These are phyloP conservation scores for Puccinia coronata DNA, from an alignment of 1,284 basidiomycete species.

Conservation along the genomic window DNA sequence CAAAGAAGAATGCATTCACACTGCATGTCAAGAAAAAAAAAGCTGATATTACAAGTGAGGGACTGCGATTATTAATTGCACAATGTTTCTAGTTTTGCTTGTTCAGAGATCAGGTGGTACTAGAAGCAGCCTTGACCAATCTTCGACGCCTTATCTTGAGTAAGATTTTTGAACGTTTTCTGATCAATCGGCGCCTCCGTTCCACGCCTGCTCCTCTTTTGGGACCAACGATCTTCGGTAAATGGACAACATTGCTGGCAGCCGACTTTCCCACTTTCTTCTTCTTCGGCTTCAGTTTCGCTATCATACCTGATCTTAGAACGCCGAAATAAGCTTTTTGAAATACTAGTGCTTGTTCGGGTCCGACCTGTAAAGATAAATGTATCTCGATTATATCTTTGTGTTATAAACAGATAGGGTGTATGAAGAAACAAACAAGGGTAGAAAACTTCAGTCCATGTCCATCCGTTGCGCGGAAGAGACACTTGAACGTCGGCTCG, in stretches of 20 bases:
- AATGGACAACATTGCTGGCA: background rate
- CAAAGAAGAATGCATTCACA: too few relatives aligned
- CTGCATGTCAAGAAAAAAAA: too few relatives aligned
- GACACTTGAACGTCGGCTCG: conserved; percentile 10
- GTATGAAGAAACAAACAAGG: background rate
- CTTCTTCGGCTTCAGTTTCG: conserved; percentile 28
- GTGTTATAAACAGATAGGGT: background rate
- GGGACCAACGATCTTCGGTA: conserved; percentile 22
- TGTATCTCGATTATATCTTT: background rate
- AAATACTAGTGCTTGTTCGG: background rate
- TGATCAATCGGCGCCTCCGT: conserved; percentile 4
- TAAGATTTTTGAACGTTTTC: background rate
- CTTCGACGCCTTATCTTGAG: background rate
- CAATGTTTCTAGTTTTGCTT: too few relatives aligned
- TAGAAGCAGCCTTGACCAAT: background rate
- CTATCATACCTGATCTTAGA: background rate
- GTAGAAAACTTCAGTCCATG: conserved; percentile 25
- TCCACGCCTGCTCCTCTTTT: conserved; percentile 23
- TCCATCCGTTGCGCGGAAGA: conserved; percentile 23
- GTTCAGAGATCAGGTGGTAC: background rate
- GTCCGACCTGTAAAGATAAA: background rate
- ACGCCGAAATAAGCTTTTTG: conserved; percentile 4
- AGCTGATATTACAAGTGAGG: too few relatives aligned
- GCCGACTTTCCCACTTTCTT: conserved; percentile 14
- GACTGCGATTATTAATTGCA: too few relatives aligned